Evolutionary conservation across 768 basidiomycete genomes (phyloP), one percentile per base, ranked within the genome.

Genomic region (Russula earlei): DNA sequence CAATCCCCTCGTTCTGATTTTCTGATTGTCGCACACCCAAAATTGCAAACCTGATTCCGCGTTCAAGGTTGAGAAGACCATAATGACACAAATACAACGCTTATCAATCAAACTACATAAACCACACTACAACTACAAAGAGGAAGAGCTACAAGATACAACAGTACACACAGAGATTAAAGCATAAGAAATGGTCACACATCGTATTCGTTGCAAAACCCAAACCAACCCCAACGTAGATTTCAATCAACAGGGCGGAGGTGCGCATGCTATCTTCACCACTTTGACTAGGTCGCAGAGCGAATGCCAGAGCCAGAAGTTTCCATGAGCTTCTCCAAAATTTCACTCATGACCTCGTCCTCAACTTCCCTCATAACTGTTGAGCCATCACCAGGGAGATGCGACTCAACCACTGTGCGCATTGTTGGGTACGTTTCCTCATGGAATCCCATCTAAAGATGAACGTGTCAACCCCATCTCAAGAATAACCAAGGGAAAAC

Each of bases 401-500:
- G 59, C 8, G 52, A 70, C 66, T 72, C 75, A 55, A 85, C 76
- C 64, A 77, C 80, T 1, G 66, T 67, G 5, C 70, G 69, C 57
- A 86, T 67, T 24, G 71, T 71, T 36, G 83, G 80, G 65, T 80
- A 74, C 8, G 74, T 71, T 46, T 68, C 71, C 58, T 82, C 78
- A 11, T 78, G 78, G 58, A 87, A 85, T 19, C 85, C 85, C 85
- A 87, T 87, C 84, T 87, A 48, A 5, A 61, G 43, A 33, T 44
- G 40, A 55, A 20, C 45, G 52, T 65, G 63, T 37, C 19, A 25
- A 27, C 27, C 17, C 11, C 14, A 45, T 29, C 55, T 19, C 12
- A n/a, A 11, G 43, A 47, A 24, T 27, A 54, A 40, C 11, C 42
- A 46, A 51, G 34, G 43, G 36, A 36, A 54, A 49, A 31, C 10